Evolutionary conservation across 768 basidiomycete genomes (phyloP), one percentile per base, ranked within the genome.

Genomic region (Psilocybe sp.): DNA sequence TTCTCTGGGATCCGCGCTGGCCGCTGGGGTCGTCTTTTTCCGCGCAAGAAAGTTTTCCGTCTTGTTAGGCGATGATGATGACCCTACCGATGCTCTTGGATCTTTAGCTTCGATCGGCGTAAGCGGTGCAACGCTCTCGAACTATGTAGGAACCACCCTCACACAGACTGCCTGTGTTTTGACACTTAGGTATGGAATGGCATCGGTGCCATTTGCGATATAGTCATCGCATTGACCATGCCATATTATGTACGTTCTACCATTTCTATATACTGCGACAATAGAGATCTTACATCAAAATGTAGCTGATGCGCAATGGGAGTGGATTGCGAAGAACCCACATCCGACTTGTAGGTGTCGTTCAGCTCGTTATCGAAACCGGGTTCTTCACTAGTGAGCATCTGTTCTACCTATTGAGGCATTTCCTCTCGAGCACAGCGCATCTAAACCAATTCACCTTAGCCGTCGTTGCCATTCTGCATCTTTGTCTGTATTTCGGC

Each of bases 161-260:
- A 16, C 18, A 38, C 36, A 11, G 23, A 28, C 23, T 28, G 23
- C 23, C 23, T 28, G 23, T n/a, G 35, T 38, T 18, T 34, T 36
- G 14, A 5, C 44, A 39, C 35, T n/a, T 34, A 66, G 66, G 53
- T 65, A 16, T 68, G 64, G 63, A 63, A 64, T 44, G 65, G 61
- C 2, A 54, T 63, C 14, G 62, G 65, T 23, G 67, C 63, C 4
- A 50, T 66, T 14, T 64, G 63, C 46, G 68, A 69, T 47, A 60
- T 69, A 14, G 51, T 58, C 0, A 69, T 69, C 36, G 63, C 68
- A 1, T 46, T 66, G 41, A 54, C 47, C 35, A 66, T 68, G 65
- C 64, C 67, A 13, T 67, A 64, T 47, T 67, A 63, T 46, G 66
- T 64, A 58, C n/a, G 60, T 58, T 3, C 7, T 33, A 19, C n/a